Conservation (phyloP, 1,139 yeast species). For the Kurtzmaniella quercitrusa region DNA sequence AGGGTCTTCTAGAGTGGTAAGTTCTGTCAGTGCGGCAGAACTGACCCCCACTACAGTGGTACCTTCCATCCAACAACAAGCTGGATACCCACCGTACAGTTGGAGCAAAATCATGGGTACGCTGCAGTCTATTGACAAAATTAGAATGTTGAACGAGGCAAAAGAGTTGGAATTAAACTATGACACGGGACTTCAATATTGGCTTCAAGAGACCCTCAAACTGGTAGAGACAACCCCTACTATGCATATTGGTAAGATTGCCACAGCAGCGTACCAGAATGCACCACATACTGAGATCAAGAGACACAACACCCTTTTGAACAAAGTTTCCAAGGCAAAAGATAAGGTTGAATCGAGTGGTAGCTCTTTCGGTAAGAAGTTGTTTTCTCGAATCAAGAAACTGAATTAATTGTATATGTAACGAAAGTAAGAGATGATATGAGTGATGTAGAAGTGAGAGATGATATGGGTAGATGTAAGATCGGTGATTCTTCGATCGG, state of each 20-base stretch:
- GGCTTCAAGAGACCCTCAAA: slow-evolving; percentile 41
- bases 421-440: too few species aligned
- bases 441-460: background rate
- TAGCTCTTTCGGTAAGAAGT: slow-evolving; percentile 39
- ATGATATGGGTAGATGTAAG: background rate
- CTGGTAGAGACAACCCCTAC: slow-evolving; percentile 29
- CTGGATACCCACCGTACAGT: slow-evolving; percentile 32
- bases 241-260: slow-evolving; percentile 43
- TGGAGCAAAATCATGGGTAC: slow-evolving; percentile 43
- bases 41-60: background rate
- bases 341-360: slow-evolving; percentile 44
- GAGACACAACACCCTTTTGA: slow-evolving; percentile 39
- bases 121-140: slow-evolving; percentile 41
- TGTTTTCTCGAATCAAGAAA: slow-evolving; percentile 39
- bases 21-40: background rate
- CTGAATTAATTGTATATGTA: background rate
- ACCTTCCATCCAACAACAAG: slow-evolving; percentile 9
- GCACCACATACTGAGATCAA: slow-evolving; percentile 43
- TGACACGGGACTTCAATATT: slow-evolving; percentile 44
- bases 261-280: slow-evolving; percentile 44
- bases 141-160: slow-evolving; percentile 38
- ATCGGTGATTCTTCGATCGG: background rate
- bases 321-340: slow-evolving; percentile 39
- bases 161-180: slow-evolving; percentile 33
- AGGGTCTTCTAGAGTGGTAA: background rate